Base-by-base conservation (phyloP, 2,329 filamentous ascomycete species). In the Exutisphaerella laricina region DNA sequence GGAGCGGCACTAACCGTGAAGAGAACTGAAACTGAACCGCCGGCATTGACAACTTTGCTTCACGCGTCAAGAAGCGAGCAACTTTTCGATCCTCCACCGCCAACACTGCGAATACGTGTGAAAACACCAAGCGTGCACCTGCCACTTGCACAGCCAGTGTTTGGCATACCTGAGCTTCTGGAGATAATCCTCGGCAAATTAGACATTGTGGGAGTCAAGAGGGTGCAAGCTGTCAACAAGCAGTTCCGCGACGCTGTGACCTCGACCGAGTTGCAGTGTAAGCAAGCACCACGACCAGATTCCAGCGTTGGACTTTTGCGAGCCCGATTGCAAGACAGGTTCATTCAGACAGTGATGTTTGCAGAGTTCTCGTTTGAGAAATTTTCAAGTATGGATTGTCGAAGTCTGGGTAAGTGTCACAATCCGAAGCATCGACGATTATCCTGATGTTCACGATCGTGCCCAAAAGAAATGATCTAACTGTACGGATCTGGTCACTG, bases 141-240 rank as follows among this genome's bases (percentile, higher is more conserved):
- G 12, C 4, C 12, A 5, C 20, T 26, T 13, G 9, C n/a, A 13
- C 34, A 37, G 20, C 18, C 10, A 18, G 13, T 46, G 26, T 10
- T 18, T 4, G 28, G 22, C 16, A 34, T 34, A 26, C 21, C 39
- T 13, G 39, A 46, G n/a, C 32, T 46, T 13, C 20, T 46, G 20
- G 39, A 42, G 14, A 35, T 16, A 4, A 38, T 46, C 5, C n/a
- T 46, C 5, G 10, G 16, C 10, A 18, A 37, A 4, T 16, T 38
- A 6, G 21, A 22, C 7, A 28, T 46, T 23, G 20, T 31, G n/a
- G 38, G 34, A 12, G 26, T 41, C 3, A n/a, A 41, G 12, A 25
- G 12, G 18, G 43, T 33, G 12, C 35, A 23, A 2, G 18, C 32
- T 5, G 23, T 36, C 13, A 42, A 38, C 33, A 29, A 8, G 21